phyloP scores from a whole-genome alignment of 345 rosid genomes.

The Arabis hirsuta region DNA sequence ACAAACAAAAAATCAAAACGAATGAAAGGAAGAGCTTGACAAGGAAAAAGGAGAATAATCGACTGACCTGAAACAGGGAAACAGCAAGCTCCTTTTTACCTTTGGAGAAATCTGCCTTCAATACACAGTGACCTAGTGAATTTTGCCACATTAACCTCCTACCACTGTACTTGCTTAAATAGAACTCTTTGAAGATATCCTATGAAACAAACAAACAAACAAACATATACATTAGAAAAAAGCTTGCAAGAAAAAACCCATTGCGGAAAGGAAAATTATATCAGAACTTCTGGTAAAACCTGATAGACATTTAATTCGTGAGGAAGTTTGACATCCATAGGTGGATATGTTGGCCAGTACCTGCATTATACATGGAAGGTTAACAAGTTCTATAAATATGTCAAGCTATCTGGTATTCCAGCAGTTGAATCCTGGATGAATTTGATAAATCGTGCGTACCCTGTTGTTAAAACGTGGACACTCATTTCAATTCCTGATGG shows the following conservation, averaged over 20 bases:
- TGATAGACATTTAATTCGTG: constrained; percentile 97
- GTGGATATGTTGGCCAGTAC: constrained; percentile 99
- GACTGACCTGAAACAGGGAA: constrained; percentile 91
- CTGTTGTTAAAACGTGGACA: constrained; percentile 95
- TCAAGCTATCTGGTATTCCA: neutral
- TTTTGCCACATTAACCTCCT: constrained; percentile 99
- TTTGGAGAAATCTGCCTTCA: constrained; percentile 86
- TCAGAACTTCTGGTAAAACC: constrained; percentile 54
- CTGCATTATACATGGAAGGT: constrained; percentile 53
- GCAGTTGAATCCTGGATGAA: constrained; percentile 10
- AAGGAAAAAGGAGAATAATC: neutral
- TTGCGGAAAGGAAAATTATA: constrained; percentile 9
- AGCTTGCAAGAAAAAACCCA: neutral
- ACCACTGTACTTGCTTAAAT: constrained; percentile 95
- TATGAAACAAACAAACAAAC: constrained; percentile 41
- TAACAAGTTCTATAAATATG: neutral
- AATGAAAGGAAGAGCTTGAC: neutral
- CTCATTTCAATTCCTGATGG: constrained; percentile 99
- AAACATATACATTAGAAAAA: constrained; percentile 16
- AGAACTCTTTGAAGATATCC: constrained; percentile 98
- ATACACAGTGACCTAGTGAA: constrained; percentile 94
- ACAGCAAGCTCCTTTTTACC: constrained; percentile 98
- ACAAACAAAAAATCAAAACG: neutral
- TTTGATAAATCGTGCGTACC: constrained; percentile 50
- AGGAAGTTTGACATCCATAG: constrained; percentile 98